Conservation (phyloP, 768 basidiomycete species). For the Podaxis sp. region DNA sequence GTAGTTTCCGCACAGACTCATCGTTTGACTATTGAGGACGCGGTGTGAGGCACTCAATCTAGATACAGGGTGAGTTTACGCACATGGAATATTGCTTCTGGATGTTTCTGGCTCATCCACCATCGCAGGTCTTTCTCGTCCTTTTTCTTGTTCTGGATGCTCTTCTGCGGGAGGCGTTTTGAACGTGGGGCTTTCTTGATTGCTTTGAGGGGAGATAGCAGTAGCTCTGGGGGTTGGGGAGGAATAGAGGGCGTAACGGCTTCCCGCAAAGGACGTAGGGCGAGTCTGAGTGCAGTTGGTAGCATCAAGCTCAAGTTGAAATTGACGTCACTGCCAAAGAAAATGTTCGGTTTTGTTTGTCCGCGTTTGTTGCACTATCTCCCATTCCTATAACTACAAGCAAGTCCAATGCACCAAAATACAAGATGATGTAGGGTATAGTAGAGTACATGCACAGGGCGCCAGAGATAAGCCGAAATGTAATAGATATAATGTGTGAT, state of each 20-base stretch:
- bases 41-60: background rate
- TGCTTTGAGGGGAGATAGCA: background rate
- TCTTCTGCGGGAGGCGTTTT: too few species aligned
- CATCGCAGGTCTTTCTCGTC: background rate
- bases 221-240: background rate
- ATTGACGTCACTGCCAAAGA: background rate
- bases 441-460: background rate
- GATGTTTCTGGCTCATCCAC: background rate
- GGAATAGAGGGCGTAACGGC: background rate
- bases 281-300: background rate
- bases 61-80: background rate
- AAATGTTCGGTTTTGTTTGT: background rate
- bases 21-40: background rate
- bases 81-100: background rate
- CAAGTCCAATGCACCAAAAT: conserved; percentile 5
- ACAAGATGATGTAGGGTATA: conserved; percentile 10
- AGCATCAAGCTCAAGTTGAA: background rate
- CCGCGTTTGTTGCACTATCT: background rate
- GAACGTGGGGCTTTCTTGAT: too few species aligned
- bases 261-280: background rate
- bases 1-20: background rate
- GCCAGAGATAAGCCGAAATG: background rate
- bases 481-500: background rate
- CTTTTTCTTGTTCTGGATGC: background rate
- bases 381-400: background rate